Evolutionary conservation across 768 basidiomycete species (phyloP).

Genomic region (Infundibulicybe gibba): DNA sequence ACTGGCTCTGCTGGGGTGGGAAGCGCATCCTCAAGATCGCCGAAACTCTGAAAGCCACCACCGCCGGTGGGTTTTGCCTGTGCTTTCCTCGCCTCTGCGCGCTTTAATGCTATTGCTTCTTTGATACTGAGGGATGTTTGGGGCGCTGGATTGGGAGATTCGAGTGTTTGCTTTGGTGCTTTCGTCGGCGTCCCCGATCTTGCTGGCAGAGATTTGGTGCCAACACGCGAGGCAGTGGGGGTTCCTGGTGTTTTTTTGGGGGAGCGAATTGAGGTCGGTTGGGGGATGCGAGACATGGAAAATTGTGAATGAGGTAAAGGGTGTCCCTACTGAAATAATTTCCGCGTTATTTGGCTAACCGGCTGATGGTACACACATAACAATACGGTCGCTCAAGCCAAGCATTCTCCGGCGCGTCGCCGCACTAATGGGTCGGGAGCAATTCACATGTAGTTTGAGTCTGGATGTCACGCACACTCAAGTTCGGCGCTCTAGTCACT

Average conservation of each 20-base stretch:
- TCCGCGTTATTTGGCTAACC: no score
- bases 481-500: no score
- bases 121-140: slow-evolving; percentile 47
- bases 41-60: slow-evolving; percentile 29
- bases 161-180: slow-evolving; percentile 12
- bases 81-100: slow-evolving; percentile 75
- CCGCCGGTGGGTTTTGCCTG: slow-evolving; percentile 19
- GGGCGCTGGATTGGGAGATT: slow-evolving; percentile 21
- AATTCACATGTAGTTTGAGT: no score
- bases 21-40: slow-evolving; percentile 45
- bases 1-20: slow-evolving; percentile 27
- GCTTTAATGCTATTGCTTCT: slow-evolving; percentile 75
- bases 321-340: no score
- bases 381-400: no score
- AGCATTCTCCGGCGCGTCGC: no score
- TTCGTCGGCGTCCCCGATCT: slow-evolving; percentile 21
- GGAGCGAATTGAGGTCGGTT: slow-evolving; percentile 7
- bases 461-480: no score
- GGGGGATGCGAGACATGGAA: slow-evolving; percentile 12
- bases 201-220: slow-evolving; percentile 6
- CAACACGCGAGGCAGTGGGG: slow-evolving; percentile 8
- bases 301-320: no score
- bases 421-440: no score
- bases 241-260: slow-evolving; percentile 8
- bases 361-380: no score